Evolutionary conservation across 495 filamentous ascomycete species (phyloP), one percentile per base, ranked within the genome.

Genomic region (Hypoxylon fuscum): DNA sequence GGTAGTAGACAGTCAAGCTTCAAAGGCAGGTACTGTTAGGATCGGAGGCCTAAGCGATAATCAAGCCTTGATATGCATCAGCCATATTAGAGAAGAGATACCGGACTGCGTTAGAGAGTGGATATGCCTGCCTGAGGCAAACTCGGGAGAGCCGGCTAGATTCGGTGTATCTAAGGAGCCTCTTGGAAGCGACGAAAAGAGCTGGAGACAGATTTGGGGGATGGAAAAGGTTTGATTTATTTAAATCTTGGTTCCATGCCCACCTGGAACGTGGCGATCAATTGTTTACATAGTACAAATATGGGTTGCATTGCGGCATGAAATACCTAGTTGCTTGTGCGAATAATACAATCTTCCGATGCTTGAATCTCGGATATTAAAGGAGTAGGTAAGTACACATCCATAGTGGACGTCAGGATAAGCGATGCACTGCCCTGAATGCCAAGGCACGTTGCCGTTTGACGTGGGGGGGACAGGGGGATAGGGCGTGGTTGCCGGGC

Each of bases 1-100:
- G 27, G 12, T 82, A 6, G 76, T 82, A 0, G 74, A 79, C 1
- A 81, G 76, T 62, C 69, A 78, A 2, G 61, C 74, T 2, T 64
- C 74, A 0, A 72, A 69, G 31, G 50, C 70, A 0, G 79, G 75
- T 0, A 64, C 57, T 3, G 76, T 82, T 2, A 77, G 72, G 34
- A 69, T 86, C 3, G 58, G 55, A 21, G 88, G 87, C 0, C 72
- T 96, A 34, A 77, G 77, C 1, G 78, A 87, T 3, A 66, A 85
- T 11, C 93, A 96, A 71, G 92, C 92, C 1, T 75, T 97, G 55
- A 81, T 98, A 11, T 87, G 91, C 35, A 91, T 97, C 48, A 94
- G 91, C 64, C 94, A 98, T 75, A 82, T 91, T n/a, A 83, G 85
- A 45, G 91, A 96, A 63, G 94, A 98, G 72, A 90, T 97, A 9